These are phyloP conservation scores for Zymoseptoria pseudotritici DNA, from an alignment of 2,329 filamentous ascomycete genomes.

Conservation along the genomic window DNA sequence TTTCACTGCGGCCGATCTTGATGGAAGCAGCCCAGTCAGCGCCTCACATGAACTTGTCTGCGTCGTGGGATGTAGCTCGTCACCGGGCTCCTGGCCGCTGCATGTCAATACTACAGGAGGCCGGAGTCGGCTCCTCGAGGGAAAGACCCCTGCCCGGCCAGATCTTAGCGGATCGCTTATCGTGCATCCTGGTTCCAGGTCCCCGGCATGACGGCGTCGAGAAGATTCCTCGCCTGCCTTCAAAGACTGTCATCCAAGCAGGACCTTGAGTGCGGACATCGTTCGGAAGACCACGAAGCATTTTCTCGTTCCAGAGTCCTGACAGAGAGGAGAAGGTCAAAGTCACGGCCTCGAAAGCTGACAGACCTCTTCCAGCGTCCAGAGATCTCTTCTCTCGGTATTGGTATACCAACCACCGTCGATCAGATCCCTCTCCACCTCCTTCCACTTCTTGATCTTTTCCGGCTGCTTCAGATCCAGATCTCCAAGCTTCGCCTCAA, in stretches of 20 bases:
- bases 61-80: not conserved
- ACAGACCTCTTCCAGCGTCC: slow-evolving; percentile 18
- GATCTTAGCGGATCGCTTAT: not conserved
- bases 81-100: not conserved
- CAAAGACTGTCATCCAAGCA: not conserved
- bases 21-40: not conserved
- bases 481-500: slow-evolving; percentile 40
- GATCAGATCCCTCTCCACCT: slow-evolving; percentile 34
- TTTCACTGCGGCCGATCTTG: not conserved
- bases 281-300: not conserved
- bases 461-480: slow-evolving; percentile 40
- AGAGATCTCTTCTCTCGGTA: too few species aligned
- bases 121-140: not conserved
- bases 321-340: not conserved
- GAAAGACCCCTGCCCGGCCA: not conserved
- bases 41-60: not conserved
- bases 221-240: not conserved
- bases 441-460: slow-evolving; percentile 36
- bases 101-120: not conserved
- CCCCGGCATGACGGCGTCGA: not conserved
- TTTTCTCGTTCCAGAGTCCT: not conserved
- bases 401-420: slow-evolving; percentile 37
- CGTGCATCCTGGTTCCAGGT: not conserved
- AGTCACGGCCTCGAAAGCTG: slow-evolving; percentile 13
- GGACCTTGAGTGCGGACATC: not conserved